phyloP scores from a whole-genome alignment of 495 filamentous ascomycete genomes.

The Penicillium soppii region DNA sequence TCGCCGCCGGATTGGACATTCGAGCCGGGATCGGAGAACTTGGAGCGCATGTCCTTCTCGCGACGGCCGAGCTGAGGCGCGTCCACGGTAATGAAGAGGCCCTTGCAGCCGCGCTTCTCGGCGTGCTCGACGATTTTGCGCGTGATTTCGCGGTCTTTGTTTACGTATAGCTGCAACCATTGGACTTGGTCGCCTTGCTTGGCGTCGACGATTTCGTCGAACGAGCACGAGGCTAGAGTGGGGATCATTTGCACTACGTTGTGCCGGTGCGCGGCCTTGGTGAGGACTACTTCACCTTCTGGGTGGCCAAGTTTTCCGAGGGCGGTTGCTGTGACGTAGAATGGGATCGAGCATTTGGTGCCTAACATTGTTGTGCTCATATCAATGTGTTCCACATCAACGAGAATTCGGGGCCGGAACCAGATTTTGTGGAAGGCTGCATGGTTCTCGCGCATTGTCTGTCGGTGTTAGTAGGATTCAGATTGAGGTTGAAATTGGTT shows the following conservation, averaged over 20 bases:
- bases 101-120: conserved; percentile 89
- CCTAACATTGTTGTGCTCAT: conserved; percentile 88
- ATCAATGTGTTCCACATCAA: conserved; percentile 85
- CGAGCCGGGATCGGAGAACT: conserved; percentile 83
- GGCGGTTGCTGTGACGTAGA: conserved; percentile 91
- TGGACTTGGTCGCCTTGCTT: conserved; percentile 78
- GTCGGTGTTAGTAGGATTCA: not conserved
- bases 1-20: conserved; percentile 72
- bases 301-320: conserved; percentile 87
- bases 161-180: conserved; percentile 98
- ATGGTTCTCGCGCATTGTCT: conserved; percentile 98
- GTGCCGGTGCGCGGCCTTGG: conserved; percentile 77
- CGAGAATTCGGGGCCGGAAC: conserved; percentile 85
- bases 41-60: conserved; percentile 93
- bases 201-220: conserved; percentile 95
- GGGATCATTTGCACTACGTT: conserved; percentile 96
- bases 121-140: conserved; percentile 88
- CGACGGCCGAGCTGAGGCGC: conserved; percentile 92
- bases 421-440: conserved; percentile 95
- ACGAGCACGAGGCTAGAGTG: conserved; percentile 94
- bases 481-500: not conserved
- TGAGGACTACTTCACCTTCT: conserved; percentile 90
- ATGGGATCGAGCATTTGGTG: conserved; percentile 74
- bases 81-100: conserved; percentile 97
- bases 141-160: conserved; percentile 92